phyloP scores from a whole-genome alignment of 139 green algal genomes.

The Klebsormidium nitens region DNA sequence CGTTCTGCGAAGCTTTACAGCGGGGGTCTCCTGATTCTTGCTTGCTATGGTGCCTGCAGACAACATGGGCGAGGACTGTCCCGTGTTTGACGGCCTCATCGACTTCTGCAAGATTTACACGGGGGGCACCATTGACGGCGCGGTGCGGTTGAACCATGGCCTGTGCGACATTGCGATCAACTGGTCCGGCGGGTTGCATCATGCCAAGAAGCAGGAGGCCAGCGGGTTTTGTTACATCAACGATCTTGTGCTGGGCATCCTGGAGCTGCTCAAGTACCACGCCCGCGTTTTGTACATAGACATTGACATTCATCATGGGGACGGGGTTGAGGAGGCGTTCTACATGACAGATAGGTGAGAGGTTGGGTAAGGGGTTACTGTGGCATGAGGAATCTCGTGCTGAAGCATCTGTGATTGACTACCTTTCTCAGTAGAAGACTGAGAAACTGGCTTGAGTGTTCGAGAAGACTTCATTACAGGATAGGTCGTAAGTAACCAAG shows the following conservation, averaged over 20 bases:
- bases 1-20: too few relatives aligned
- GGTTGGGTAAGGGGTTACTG: slow-evolving; percentile 18
- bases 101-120: slow-evolving; percentile 79
- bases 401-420: background rate
- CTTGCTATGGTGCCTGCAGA: slow-evolving; percentile 18
- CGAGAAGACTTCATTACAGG: background rate
- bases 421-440: too few relatives aligned
- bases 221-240: slow-evolving; percentile 97
- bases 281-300: slow-evolving; percentile 61
- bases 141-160: slow-evolving; percentile 63
- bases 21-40: too few relatives aligned
- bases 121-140: slow-evolving; percentile 55
- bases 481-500: background rate
- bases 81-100: slow-evolving; percentile 79
- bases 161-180: slow-evolving; percentile 92
- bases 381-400: background rate
- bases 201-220: slow-evolving; percentile 91
- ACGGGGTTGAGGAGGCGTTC: slow-evolving; percentile 97
- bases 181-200: slow-evolving; percentile 94
- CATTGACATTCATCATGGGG: slow-evolving; percentile 93
- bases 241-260: slow-evolving; percentile 92
- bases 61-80: slow-evolving; percentile 88
- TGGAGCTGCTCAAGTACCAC: slow-evolving; percentile 96
- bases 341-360: slow-evolving; percentile 55
- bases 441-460: too few relatives aligned